Conservation (phyloP, 1,139 yeast genomes). For the Sugiyamaella sp. region DNA sequence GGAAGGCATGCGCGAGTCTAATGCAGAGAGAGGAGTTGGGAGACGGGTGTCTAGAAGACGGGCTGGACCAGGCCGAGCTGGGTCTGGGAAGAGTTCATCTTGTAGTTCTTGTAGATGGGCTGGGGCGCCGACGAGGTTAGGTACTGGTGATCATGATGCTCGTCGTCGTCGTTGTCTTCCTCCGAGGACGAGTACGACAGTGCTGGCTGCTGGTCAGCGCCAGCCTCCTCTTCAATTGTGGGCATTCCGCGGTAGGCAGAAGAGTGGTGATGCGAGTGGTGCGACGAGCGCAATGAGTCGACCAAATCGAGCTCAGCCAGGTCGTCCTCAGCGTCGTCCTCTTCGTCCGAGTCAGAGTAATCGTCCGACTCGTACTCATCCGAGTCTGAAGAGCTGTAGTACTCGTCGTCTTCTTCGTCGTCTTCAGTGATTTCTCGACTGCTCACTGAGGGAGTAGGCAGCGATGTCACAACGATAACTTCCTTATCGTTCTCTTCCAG, state of each 20-base stretch:
- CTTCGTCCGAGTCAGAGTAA: conserved; percentile 22
- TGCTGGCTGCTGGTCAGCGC: conserved; percentile 23
- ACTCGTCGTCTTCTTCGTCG: conserved; percentile 25
- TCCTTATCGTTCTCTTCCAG: conserved; percentile 18
- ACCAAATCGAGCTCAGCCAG: conserved; percentile 21
- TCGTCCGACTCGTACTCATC: conserved; percentile 24
- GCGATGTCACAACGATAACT: neutral
- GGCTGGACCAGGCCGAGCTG: conserved; percentile 9
- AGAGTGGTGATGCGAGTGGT: no score
- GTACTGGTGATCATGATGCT: conserved; percentile 10
- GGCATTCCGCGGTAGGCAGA: conserved; percentile 30
- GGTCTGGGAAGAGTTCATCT: conserved; percentile 9
- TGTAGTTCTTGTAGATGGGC: conserved; percentile 12
- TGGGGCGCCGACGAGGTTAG: conserved; percentile 1
- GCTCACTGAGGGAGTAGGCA: conserved; percentile 11
- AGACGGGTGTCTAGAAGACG: neutral
- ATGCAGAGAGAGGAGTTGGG: neutral
- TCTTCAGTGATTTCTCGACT: conserved; percentile 15
- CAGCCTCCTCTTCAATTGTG: conserved; percentile 32
- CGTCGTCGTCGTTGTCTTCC: conserved; percentile 28
- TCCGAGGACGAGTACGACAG: conserved; percentile 29
- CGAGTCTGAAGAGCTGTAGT: conserved; percentile 20
- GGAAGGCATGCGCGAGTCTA: neutral
- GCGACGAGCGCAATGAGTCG: conserved; percentile 12
- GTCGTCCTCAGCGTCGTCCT: conserved; percentile 23